Evolutionary conservation across 225 moss, liverwort and hornwort genomes (phyloP).

Genomic region (Rhytidiadelphus loreus): DNA sequence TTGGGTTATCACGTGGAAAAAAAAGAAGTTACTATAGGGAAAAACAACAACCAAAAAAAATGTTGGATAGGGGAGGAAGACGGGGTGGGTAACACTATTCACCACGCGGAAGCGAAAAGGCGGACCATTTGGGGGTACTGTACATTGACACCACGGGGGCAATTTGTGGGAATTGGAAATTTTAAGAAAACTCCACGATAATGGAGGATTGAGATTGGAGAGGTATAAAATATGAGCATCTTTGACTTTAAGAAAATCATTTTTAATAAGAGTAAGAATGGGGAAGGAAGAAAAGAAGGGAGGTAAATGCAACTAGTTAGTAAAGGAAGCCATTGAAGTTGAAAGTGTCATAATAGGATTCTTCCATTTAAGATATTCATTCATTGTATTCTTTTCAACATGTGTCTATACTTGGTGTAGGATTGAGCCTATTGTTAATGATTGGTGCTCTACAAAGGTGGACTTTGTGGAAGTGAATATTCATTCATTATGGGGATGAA

Average conservation of each 20-base stretch:
- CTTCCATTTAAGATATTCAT: accelerated
- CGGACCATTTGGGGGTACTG: neutral
- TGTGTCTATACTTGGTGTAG: neutral
- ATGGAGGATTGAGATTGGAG: too few species aligned
- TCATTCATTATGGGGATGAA: accelerated
- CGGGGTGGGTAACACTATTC: neutral
- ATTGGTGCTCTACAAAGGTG: neutral
- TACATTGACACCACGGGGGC: neutral
- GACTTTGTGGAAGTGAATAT: neutral
- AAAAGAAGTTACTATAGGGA: too few species aligned
- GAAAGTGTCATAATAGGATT: neutral
- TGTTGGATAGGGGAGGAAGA: neutral
- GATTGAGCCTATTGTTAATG: neutral
- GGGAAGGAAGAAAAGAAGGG: neutral
- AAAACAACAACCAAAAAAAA: neutral
- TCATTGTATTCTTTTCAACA: neutral
- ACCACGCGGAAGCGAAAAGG: too few species aligned
- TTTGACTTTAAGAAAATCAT: neutral
- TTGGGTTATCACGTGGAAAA: neutral
- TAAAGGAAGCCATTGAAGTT: too few species aligned
- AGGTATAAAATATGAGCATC: too few species aligned
- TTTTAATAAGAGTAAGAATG: accelerated
- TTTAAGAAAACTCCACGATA: too few species aligned
- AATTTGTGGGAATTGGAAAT: neutral
- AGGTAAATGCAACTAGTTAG: accelerated